A percentile compares a stretch with the other conserved stretches of the same genome.
Conservation (phyloP, 2,329 filamentous ascomycete species). For the Geosmithia morbida region DNA sequence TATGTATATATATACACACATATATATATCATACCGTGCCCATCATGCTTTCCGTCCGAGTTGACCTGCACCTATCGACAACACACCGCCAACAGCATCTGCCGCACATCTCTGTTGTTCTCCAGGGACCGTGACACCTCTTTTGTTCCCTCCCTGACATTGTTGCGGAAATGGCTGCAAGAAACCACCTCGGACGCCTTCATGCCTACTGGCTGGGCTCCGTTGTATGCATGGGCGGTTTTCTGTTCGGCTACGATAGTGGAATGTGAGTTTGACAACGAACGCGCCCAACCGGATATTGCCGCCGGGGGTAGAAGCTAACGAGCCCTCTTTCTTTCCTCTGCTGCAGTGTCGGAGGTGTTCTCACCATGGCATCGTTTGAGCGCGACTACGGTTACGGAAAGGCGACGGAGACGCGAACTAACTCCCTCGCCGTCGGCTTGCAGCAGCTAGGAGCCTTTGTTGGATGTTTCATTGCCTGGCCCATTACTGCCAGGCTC, state of each 20-base stretch:
- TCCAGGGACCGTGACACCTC: neutral
- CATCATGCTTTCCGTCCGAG: neutral
- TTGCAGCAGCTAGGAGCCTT: constrained; percentile 3
- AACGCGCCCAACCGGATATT: neutral
- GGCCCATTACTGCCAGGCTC: constrained; percentile 1
- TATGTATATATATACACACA: neutral
- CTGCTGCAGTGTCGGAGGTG: constrained; percentile 3
- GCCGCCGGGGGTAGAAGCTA: neutral
- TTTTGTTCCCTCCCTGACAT: neutral
- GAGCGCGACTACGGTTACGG: constrained; percentile 4
- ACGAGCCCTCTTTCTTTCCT: neutral
- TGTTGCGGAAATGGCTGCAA: neutral
- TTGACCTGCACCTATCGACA: neutral
- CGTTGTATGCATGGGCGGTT: constrained; percentile 1
- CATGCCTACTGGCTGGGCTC: constrained; percentile 1
- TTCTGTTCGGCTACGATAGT: constrained; percentile 1
- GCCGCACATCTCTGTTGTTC: neutral
- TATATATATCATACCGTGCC: neutral
- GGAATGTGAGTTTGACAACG: constrained; percentile 1
- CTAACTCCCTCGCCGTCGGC: constrained; percentile 2
- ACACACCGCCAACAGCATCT: neutral
- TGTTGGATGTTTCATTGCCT: constrained; percentile 1
- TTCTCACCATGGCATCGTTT: constrained; percentile 5
- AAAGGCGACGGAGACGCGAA: constrained; percentile 1
- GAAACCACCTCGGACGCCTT: neutral